Conservation (phyloP, 805 yeast genomes). For the Yamadazyma sp. region DNA sequence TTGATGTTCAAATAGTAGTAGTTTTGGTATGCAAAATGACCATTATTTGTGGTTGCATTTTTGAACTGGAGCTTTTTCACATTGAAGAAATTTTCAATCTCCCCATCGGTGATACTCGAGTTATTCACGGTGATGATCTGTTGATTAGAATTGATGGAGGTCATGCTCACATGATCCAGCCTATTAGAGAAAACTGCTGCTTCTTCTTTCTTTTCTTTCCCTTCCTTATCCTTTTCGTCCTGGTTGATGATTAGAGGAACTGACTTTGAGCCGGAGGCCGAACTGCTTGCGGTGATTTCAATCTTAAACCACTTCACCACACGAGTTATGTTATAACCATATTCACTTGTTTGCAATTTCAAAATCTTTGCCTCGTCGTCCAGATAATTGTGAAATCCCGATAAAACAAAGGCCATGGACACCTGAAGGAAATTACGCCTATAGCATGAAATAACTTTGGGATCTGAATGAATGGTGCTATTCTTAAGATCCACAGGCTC, state of each 20-base stretch:
- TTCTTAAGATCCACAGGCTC: constrained; percentile 9
- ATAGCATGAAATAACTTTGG: constrained; percentile 46
- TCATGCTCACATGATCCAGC: constrained; percentile 13
- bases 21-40: constrained; percentile 45
- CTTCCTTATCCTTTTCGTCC: constrained; percentile 16
- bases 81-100: constrained; percentile 30
- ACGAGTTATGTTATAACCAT: constrained; percentile 36
- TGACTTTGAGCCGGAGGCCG: constrained; percentile 26
- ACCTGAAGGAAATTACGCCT: constrained; percentile 44
- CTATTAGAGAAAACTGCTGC: background rate
- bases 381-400: constrained; percentile 21
- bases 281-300: constrained; percentile 37
- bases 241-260: constrained; percentile 33
- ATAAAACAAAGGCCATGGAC: constrained; percentile 28
- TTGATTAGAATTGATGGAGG: constrained; percentile 21
- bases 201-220: too few species aligned
- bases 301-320: constrained; percentile 39
- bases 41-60: constrained; percentile 54
- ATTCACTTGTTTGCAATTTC: constrained; percentile 34
- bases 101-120: constrained; percentile 20
- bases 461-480: constrained; percentile 19
- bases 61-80: constrained; percentile 48
- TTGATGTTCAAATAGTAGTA: constrained; percentile 41
- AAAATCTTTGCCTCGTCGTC: constrained; percentile 25
- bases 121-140: constrained; percentile 29